Base-by-base conservation (phyloP, 441 rosid genomes). In the Melastoma candidum region DNA sequence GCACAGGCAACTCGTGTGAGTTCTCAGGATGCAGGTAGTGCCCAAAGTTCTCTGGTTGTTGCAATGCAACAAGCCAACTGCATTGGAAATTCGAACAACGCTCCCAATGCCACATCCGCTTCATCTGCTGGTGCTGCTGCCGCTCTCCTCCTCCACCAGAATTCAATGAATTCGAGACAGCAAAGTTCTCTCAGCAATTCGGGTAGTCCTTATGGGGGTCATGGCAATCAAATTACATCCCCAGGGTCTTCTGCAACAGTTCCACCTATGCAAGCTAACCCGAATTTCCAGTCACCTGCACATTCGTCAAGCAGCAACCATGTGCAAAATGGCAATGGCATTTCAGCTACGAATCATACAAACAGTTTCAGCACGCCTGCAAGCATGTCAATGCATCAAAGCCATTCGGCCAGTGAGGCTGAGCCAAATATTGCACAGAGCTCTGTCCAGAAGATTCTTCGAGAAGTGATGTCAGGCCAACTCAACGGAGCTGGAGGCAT, bases 381-480 rank as follows among this genome's bases (percentile, higher is more conserved):
- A 11, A 64, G 56, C 25, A 44, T 56, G 14, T 54, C 70, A 1
- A 54, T 12, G 11, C 68, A 59, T 47, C 68, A 61, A 49, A 48
- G 63, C n/a, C 60, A 68, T 48, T 72, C 54, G 13, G 49, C 71
- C 44, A 56, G 54, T 45, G 77, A 72, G 58, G 57, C 29, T 4
- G 69, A 71, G 12, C 68, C 68, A 14, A 66, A 47, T n/a, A 72
- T 66, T 52, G 66, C 63, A 7, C 66, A 67, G 60, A 71, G 72
- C 48, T 69, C 74, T 36, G 76, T 71, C 11, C 70, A 72, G 63
- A 75, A 69, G 63, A 62, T 72, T 41, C 56, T 75, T 52, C 80
- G 69, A 48, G 74, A 72, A 64, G 54, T 75, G 49, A 65, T 74
- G 67, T 63, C 63, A 12, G 51, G 63, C 10, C 59, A 64, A 50